These are phyloP conservation scores for Tolypocladium paradoxum DNA, from an alignment of 2,329 filamentous ascomycete species.

Conservation along the genomic window DNA sequence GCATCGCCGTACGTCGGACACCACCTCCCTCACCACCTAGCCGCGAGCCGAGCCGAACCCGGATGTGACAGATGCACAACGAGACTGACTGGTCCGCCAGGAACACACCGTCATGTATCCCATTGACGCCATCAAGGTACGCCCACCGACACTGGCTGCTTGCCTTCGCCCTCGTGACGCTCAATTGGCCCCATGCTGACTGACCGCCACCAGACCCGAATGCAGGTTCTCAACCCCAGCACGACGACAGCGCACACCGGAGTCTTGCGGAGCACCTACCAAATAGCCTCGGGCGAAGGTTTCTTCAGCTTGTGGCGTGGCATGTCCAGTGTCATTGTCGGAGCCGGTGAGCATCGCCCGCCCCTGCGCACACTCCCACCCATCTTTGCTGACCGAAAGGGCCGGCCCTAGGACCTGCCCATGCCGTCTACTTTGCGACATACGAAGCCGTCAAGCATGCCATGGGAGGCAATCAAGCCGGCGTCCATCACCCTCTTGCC, in stretches of 20 bases:
- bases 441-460: slow-evolving; percentile 96
- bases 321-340: slow-evolving; percentile 90
- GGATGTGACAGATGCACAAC: not conserved
- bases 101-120: slow-evolving; percentile 99
- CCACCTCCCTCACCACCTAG: not conserved
- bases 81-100: slow-evolving; percentile 31
- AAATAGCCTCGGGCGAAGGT: slow-evolving; percentile 84
- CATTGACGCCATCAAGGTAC: slow-evolving; percentile 92
- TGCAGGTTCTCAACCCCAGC: slow-evolving; percentile 88
- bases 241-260: slow-evolving; percentile 76
- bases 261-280: slow-evolving; percentile 83
- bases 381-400: slow-evolving; percentile 9
- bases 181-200: slow-evolving; percentile 8
- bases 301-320: slow-evolving; percentile 90
- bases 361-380: not conserved
- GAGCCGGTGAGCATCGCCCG: slow-evolving; percentile 58
- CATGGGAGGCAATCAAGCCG: slow-evolving; percentile 82
- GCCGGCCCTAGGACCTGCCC: slow-evolving; percentile 65
- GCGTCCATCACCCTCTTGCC: slow-evolving; percentile 84
- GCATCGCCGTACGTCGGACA: slow-evolving; percentile 64
- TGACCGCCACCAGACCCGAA: slow-evolving; percentile 64
- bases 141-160: slow-evolving; percentile 3
- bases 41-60: not conserved
- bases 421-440: slow-evolving; percentile 96
- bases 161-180: not conserved